These are phyloP conservation scores for Aspergillus carlsbadensis DNA, from an alignment of 495 filamentous ascomycete species.

Conservation along the genomic window DNA sequence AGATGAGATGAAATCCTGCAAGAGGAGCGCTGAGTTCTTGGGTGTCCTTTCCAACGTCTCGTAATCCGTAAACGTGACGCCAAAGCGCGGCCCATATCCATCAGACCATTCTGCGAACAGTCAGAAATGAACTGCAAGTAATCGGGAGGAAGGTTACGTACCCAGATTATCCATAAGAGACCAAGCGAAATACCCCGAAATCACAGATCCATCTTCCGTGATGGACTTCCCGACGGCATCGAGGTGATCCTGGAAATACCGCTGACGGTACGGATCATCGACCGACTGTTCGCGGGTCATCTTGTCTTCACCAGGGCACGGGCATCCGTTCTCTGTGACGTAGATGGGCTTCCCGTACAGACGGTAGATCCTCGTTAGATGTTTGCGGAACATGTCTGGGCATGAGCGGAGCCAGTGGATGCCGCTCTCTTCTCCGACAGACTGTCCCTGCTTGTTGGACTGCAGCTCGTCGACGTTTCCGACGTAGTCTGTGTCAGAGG, in stretches of 20 bases:
- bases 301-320: constrained; percentile 67
- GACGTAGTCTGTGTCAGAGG: constrained; percentile 53
- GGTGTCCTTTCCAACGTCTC: constrained; percentile 28
- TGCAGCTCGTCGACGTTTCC: constrained; percentile 63
- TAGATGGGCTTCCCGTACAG: constrained; percentile 69
- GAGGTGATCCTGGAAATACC: constrained; percentile 68
- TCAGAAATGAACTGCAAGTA: neutral
- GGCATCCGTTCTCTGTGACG: constrained; percentile 73
- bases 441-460: constrained; percentile 58
- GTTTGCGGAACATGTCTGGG: constrained; percentile 60
- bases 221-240: constrained; percentile 60
- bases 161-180: constrained; percentile 59
- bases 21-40: constrained; percentile 5
- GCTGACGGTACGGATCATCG: constrained; percentile 63
- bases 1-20: too few relatives aligned
- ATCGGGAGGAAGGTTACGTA: constrained; percentile 8
- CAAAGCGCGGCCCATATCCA: constrained; percentile 70
- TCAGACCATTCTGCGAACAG: constrained; percentile 52
- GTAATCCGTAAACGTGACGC: constrained; percentile 70
- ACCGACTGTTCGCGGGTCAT: constrained; percentile 59
- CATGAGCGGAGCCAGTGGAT: constrained; percentile 66
- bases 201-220: constrained; percentile 60
- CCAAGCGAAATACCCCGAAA: constrained; percentile 70
- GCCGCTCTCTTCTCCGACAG: constrained; percentile 65
- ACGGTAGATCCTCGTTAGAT: constrained; percentile 68